These are phyloP conservation scores for Oxytropis ochrocephala DNA, from an alignment of 306 rosid genomes.

Conservation along the genomic window DNA sequence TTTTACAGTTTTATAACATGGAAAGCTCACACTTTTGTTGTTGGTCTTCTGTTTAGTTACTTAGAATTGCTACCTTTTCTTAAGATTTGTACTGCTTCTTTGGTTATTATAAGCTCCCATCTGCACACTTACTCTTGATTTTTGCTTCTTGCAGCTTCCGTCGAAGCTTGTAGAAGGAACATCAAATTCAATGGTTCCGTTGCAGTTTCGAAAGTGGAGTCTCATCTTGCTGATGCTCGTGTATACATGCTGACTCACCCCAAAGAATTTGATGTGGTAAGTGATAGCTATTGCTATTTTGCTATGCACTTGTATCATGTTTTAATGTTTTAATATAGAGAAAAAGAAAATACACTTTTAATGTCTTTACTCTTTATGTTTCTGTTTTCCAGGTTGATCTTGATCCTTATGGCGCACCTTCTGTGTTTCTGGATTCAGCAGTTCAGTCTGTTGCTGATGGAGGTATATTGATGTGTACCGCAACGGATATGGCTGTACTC, in stretches of 20 bases:
- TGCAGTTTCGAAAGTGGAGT: slow-evolving; percentile 79
- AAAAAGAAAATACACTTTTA: slow-evolving; percentile 1
- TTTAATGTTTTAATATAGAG: not conserved
- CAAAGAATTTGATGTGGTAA: slow-evolving; percentile 89
- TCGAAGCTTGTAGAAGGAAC: slow-evolving; percentile 93
- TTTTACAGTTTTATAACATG: not conserved
- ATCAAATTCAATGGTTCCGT: slow-evolving; percentile 95
- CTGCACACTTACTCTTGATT: not conserved
- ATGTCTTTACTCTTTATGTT: not conserved
- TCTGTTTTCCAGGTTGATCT: slow-evolving; percentile 80
- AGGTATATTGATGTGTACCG: slow-evolving; percentile 96
- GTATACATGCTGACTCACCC: slow-evolving; percentile 93
- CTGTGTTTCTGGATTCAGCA: slow-evolving; percentile 92
- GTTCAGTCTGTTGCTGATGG: slow-evolving; percentile 96
- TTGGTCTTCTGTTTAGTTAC: not conserved
- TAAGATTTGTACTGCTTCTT: slow-evolving; percentile 1
- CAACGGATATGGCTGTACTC: slow-evolving; percentile 97
- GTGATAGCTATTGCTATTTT: slow-evolving; percentile 16
- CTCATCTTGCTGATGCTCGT: slow-evolving; percentile 94
- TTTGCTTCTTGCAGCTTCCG: slow-evolving; percentile 52
- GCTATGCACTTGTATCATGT: not conserved
- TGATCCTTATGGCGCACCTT: slow-evolving; percentile 98
- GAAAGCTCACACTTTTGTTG: not conserved
- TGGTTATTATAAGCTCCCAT: slow-evolving; percentile 17
- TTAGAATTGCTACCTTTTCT: not conserved